Percentiles rank a stretch among this genome's conserved stretches.
These are phyloP conservation scores for Galeopsis tetrahit DNA, from an alignment of 257 asterid species.

Conservation along the genomic window DNA sequence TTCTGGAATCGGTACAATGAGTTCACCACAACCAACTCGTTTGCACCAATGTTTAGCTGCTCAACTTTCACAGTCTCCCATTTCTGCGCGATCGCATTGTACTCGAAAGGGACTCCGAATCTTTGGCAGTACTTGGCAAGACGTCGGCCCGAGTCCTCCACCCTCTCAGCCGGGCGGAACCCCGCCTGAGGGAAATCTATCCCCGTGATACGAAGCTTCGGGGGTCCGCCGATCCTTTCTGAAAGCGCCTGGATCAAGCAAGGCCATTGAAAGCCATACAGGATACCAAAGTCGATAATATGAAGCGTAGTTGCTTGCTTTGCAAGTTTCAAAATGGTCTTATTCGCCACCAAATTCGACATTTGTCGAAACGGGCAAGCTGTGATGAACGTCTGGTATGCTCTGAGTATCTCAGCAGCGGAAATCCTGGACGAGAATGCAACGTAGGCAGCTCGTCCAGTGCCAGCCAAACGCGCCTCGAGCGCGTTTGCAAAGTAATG, in stretches of 20 bases:
- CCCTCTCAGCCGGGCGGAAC: slow-evolving; percentile 58
- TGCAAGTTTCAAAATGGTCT: slow-evolving; percentile 45
- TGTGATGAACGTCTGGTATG: slow-evolving; percentile 45
- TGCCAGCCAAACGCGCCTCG: slow-evolving; percentile 57
- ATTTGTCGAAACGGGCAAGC: slow-evolving; percentile 53
- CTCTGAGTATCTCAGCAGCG: slow-evolving; percentile 48
- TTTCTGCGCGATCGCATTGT: slow-evolving; percentile 49
- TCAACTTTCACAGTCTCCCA: slow-evolving; percentile 55
- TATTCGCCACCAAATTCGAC: slow-evolving; percentile 51
- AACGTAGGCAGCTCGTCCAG: slow-evolving; percentile 34
- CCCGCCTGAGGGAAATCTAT: slow-evolving; percentile 63
- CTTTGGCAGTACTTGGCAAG: slow-evolving; percentile 50
- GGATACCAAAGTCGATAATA: slow-evolving; percentile 53
- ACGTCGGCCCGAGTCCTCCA: slow-evolving; percentile 51
- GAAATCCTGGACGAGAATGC: slow-evolving; percentile 40
- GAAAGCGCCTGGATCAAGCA: slow-evolving; percentile 52
- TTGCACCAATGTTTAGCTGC: slow-evolving; percentile 37
- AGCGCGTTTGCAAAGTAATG: slow-evolving; percentile 56
- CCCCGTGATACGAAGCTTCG: slow-evolving; percentile 59
- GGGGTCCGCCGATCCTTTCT: slow-evolving; percentile 50
- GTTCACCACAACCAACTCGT: slow-evolving; percentile 48
- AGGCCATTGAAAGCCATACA: slow-evolving; percentile 67
- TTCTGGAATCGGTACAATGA: slow-evolving; percentile 47
- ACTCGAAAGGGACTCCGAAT: slow-evolving; percentile 53
- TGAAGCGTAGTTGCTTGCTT: slow-evolving; percentile 39